phyloP scores from a whole-genome alignment of 192 early-diverging fungal species.

The Rhizophagus clarus region DNA sequence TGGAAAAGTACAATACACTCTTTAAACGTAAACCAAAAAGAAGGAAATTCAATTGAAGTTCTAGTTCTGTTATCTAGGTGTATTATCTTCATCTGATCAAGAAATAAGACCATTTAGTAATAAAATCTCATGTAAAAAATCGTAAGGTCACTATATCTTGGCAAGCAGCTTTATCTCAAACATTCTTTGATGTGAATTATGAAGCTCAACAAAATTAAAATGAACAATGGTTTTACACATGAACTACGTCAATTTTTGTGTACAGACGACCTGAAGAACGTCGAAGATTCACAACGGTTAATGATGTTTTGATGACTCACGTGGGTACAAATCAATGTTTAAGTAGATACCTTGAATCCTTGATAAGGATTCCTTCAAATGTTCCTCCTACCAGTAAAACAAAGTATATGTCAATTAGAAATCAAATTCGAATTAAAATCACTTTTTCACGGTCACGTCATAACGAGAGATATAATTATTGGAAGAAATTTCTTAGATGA shows the following conservation, averaged over 20 bases:
- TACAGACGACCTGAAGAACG: neutral
- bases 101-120: conserved; percentile 18
- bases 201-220: conserved; percentile 5
- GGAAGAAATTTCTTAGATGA: conserved; percentile 18
- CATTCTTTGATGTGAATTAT: conserved; percentile 16
- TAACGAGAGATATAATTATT: conserved; percentile 14
- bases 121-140: neutral
- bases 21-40: conserved; percentile 17
- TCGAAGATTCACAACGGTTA: neutral
- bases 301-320: conserved; percentile 1
- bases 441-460: conserved; percentile 13
- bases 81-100: neutral
- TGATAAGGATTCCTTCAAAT: neutral
- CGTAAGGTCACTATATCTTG: conserved; percentile 22
- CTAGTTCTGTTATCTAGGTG: conserved; percentile 11
- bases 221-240: neutral
- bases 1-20: conserved; percentile 21
- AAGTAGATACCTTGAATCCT: neutral
- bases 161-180: conserved; percentile 17
- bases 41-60: conserved; percentile 2
- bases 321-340: conserved; percentile 16
- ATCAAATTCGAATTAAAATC: conserved; percentile 27
- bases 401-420: conserved; percentile 26
- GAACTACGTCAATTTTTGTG: neutral
- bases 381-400: conserved; percentile 16